Conservation (phyloP, 805 yeast genomes). For the Ogataea philodendri region DNA sequence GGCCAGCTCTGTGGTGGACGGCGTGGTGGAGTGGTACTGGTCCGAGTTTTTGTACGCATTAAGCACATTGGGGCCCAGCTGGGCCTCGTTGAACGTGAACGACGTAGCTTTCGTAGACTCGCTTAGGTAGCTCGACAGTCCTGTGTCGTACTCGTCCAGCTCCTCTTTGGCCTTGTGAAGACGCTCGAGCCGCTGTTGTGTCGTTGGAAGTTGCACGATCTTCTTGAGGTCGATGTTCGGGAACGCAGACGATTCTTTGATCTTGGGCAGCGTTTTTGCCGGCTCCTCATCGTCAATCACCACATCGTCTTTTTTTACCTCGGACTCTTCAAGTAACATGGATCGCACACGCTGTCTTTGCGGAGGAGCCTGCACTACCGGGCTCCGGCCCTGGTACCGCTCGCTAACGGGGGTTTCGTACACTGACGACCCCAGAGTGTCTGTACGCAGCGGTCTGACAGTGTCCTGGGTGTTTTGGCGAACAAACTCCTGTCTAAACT, state of each 20-base stretch:
- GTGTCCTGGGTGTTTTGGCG: slow-evolving; percentile 27
- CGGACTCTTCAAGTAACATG: slow-evolving; percentile 2
- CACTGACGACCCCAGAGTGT: slow-evolving; percentile 2
- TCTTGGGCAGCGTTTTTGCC: too few species aligned
- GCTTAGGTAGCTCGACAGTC: slow-evolving; percentile 55
- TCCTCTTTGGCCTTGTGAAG: slow-evolving; percentile 43
- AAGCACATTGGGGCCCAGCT: slow-evolving; percentile 52
- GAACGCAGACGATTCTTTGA: too few species aligned
- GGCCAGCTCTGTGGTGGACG: slow-evolving; percentile 36
- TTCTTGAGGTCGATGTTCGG: slow-evolving; percentile 19
- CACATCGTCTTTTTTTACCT: not conserved
- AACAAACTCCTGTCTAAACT: slow-evolving; percentile 25
- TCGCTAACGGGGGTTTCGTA: slow-evolving; percentile 3
- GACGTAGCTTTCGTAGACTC: slow-evolving; percentile 17
- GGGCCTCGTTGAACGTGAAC: slow-evolving; percentile 19
- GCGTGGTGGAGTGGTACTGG: slow-evolving; percentile 27
- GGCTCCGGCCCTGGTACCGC: slow-evolving; percentile 1
- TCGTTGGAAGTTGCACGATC: slow-evolving; percentile 18
- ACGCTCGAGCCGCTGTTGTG: slow-evolving; percentile 39
- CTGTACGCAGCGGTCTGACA: slow-evolving; percentile 7
- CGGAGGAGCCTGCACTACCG: not conserved
- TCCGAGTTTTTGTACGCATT: slow-evolving; percentile 67
- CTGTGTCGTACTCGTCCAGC: slow-evolving; percentile 49
- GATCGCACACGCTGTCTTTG: slow-evolving; percentile 1
- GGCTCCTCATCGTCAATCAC: too few species aligned